Evolutionary conservation across 805 yeast genomes (phyloP).

Genomic region (Metschnikowia similis): DNA sequence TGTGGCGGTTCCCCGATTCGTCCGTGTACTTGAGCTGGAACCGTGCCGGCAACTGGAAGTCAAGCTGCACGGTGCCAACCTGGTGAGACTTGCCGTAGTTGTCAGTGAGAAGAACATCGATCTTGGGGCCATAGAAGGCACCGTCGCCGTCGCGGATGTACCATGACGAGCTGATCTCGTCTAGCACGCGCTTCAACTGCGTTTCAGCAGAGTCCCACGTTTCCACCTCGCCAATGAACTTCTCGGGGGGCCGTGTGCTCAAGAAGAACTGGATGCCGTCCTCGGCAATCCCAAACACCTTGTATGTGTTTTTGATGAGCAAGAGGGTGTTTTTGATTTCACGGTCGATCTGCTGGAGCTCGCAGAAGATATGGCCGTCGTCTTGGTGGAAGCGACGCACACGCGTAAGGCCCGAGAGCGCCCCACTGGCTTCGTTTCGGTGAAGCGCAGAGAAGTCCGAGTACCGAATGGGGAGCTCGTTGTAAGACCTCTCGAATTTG

Average conservation of each 20-base stretch:
- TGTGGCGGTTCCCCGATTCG: slow-evolving; percentile 44
- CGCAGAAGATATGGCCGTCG: slow-evolving; percentile 95
- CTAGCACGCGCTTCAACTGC: slow-evolving; percentile 56
- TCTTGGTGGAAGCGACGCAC: slow-evolving; percentile 96
- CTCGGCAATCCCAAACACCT: slow-evolving; percentile 54
- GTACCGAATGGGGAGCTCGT: slow-evolving; percentile 79
- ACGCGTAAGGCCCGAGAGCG: slow-evolving; percentile 85
- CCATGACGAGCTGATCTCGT: slow-evolving; percentile 57
- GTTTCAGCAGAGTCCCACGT: slow-evolving; percentile 85
- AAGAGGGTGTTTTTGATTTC: slow-evolving; percentile 73
- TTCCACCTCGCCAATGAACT: slow-evolving; percentile 67
- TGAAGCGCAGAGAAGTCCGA: slow-evolving; percentile 91
- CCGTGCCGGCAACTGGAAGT: slow-evolving; percentile 87
- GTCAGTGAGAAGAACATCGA: slow-evolving; percentile 81
- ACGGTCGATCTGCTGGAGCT: slow-evolving; percentile 62
- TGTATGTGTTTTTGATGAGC: slow-evolving; percentile 71
- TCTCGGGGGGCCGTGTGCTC: slow-evolving; percentile 77
- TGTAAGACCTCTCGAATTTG: slow-evolving; percentile 71
- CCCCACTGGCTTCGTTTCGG: slow-evolving; percentile 93
- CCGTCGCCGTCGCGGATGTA: slow-evolving; percentile 87
- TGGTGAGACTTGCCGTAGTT: slow-evolving; percentile 80
- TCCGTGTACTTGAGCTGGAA: slow-evolving; percentile 68
- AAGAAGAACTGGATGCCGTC: slow-evolving; percentile 56
- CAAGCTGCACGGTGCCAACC: slow-evolving; percentile 92
- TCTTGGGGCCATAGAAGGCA: slow-evolving; percentile 95